phyloP scores from a whole-genome alignment of 257 asterid genomes.

The Nicotiana noctiflora region DNA sequence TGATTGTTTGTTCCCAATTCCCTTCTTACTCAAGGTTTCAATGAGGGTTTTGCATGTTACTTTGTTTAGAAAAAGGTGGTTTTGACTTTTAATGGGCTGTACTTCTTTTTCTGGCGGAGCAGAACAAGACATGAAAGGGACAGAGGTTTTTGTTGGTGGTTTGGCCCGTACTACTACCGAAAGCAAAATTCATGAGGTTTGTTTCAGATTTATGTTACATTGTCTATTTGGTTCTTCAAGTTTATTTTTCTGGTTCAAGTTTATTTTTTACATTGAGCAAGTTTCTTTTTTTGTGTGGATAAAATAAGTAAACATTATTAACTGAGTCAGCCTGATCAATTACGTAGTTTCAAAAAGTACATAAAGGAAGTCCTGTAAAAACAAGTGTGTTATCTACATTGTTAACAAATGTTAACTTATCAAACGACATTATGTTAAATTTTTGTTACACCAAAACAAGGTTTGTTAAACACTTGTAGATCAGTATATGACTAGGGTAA shows the following conservation, averaged over 20 bases:
- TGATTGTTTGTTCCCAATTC: neutral
- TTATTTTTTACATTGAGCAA: neutral
- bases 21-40: neutral
- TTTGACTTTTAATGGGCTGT: neutral
- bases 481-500: neutral
- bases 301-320: neutral
- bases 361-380: neutral
- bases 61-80: neutral
- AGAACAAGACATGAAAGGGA: conserved; percentile 35
- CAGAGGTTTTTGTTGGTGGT: conserved; percentile 89
- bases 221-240: neutral
- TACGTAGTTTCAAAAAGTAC: neutral
- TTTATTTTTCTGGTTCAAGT: neutral
- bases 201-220: conserved; percentile 2
- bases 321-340: neutral
- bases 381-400: neutral
- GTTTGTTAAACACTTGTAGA: neutral
- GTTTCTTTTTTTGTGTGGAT: neutral
- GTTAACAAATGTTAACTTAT: neutral
- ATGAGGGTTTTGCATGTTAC: neutral
- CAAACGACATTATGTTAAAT: neutral
- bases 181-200: conserved; percentile 57
- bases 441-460: neutral
- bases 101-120: neutral
- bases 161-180: conserved; percentile 54